phyloP scores from a whole-genome alignment of 345 rosid genomes.

The Eutrema japonicum region DNA sequence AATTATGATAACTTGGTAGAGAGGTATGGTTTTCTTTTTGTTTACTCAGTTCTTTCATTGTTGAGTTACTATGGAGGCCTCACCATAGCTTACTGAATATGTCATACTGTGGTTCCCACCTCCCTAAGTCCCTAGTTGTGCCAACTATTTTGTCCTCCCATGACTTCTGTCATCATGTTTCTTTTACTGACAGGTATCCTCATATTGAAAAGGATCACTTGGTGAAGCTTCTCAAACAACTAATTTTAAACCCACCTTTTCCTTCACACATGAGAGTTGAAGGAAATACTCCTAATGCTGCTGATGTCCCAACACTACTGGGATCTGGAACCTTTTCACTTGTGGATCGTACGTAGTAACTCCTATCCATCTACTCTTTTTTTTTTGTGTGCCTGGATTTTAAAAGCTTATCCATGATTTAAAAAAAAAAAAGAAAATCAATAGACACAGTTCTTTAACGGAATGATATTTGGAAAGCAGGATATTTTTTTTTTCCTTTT shows the following conservation, averaged over 20 bases:
- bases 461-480: conserved; percentile 17
- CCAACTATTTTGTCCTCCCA: conserved; percentile 15
- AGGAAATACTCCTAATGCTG: conserved; percentile 67
- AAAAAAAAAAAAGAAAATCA: not conserved
- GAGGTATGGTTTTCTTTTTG: conserved; percentile 53
- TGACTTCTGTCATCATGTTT: conserved; percentile 39
- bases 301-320: conserved; percentile 88
- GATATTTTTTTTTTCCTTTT: not conserved
- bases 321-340: conserved; percentile 92
- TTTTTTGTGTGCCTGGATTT: not conserved
- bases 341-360: conserved; percentile 64
- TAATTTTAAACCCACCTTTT: conserved; percentile 54
- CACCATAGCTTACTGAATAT: conserved; percentile 5
- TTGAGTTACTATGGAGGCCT: conserved; percentile 21
- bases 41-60: not conserved
- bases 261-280: conserved; percentile 52
- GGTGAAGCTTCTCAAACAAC: conserved; percentile 91
- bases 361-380: conserved; percentile 20
- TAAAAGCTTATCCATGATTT: not conserved
- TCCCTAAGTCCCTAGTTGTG: conserved; percentile 1
- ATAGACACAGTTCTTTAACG: conserved; percentile 11
- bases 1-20: conserved; percentile 66
- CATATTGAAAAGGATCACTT: conserved; percentile 86
- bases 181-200: conserved; percentile 64
- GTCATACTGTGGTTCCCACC: conserved; percentile 9